Base-by-base conservation (phyloP, 495 filamentous ascomycete species). In the Aspergillus funiculosus region DNA sequence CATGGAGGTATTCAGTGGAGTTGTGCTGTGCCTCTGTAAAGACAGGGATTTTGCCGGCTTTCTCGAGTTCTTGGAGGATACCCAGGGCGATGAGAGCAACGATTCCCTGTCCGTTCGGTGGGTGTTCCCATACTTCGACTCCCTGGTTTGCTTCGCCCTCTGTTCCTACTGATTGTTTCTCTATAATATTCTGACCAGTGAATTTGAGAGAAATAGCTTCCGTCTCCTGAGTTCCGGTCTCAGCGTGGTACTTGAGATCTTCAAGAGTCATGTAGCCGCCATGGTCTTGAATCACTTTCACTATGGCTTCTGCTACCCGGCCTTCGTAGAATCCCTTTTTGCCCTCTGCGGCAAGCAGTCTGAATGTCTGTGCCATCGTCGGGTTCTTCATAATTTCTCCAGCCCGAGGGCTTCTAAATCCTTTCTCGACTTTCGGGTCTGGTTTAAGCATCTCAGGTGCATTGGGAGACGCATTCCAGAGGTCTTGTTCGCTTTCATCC, bases 21-120 rank as follows among this genome's bases (percentile, higher is more conserved):
- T 94, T 94, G 71, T 91, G 87, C 56, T 94, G 84, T 0, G 63
- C 57, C 20, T 76, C 58, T 0, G 50, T 64, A 64, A 87, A 94
- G n/a, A 64, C 73, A 6, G 80, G 80, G 57, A 95, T 86, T 47
- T 79, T 78, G 28, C 80, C 80, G 7, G 61, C 61, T n/a, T 75
- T 73, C 64, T 94, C 87, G 4, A 98, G 76, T 54, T 86, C 78
- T 57, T 94, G 81, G 32, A 98, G 70, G 50, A 97, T 91, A 2
- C 94, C 92, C 0, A 98, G 72, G 1, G 92, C 84, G 80, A 97
- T 94, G 28, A 97, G 73, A 4, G 92, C 94, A 0, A 97, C 89
- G 50, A 98, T 85, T 8, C 92, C 92, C 63, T 98, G 92, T 0
- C 94, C 90, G 66, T 96, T 97, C n/a, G 92, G 92, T 28, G 92